phyloP scores from a whole-genome alignment of 2,329 filamentous ascomycete species.

The Neonectria faginata region DNA sequence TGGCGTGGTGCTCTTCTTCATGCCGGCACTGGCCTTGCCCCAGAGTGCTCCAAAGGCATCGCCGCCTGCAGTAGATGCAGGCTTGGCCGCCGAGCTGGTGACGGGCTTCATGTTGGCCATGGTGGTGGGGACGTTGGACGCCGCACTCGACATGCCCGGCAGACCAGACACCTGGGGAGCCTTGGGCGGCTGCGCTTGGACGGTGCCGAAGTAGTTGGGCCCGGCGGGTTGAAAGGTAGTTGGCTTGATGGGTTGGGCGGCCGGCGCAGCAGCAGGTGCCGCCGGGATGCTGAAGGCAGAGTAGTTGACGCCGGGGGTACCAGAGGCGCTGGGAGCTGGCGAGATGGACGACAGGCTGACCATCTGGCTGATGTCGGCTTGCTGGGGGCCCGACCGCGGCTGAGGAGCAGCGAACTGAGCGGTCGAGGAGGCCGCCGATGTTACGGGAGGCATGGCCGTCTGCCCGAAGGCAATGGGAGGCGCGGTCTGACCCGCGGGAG shows the following conservation, averaged over 20 bases:
- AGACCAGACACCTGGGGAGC: slow-evolving; percentile 48
- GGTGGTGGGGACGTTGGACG: slow-evolving; percentile 52
- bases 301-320: slow-evolving; percentile 70
- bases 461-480: slow-evolving; percentile 50
- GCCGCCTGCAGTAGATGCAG: slow-evolving; percentile 68
- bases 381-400: slow-evolving; percentile 85
- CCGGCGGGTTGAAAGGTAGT: slow-evolving; percentile 76
- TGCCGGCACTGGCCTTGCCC: slow-evolving; percentile 77
- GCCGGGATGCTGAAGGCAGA: slow-evolving; percentile 66
- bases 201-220: slow-evolving; percentile 96
- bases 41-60: slow-evolving; percentile 94
- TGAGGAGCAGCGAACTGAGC: slow-evolving; percentile 83
- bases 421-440: slow-evolving; percentile 65
- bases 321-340: slow-evolving; percentile 71
- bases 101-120: slow-evolving; percentile 63
- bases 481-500: slow-evolving; percentile 66
- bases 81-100: slow-evolving; percentile 61
- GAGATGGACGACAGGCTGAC: slow-evolving; percentile 85
- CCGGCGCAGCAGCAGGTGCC: slow-evolving; percentile 48
- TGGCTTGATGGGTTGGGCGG: slow-evolving; percentile 64
- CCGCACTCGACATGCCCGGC: slow-evolving; percentile 49
- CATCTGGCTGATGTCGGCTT: slow-evolving; percentile 83
- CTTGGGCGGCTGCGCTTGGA: slow-evolving; percentile 60
- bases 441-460: slow-evolving; percentile 61
- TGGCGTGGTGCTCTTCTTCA: slow-evolving; percentile 77